These are phyloP conservation scores for Cucurbitaria berberidis DNA, from an alignment of 2,329 filamentous ascomycete genomes.

Conservation along the genomic window DNA sequence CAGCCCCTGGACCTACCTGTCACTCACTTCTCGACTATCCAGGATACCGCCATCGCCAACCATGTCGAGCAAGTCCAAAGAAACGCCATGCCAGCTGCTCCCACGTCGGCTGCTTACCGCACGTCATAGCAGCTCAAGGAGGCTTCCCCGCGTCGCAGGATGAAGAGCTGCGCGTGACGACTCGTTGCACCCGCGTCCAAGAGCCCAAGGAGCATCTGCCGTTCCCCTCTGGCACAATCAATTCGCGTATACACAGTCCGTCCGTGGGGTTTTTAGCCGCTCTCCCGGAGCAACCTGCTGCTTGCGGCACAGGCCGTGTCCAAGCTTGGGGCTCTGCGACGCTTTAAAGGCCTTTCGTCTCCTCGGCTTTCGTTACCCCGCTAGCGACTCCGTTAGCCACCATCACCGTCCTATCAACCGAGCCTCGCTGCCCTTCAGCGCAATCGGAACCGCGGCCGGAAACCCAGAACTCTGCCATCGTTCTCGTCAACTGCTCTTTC, in stretches of 20 bases:
- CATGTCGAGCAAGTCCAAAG: slow-evolving; percentile 1
- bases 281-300: slow-evolving; percentile 17
- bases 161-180: slow-evolving; percentile 13
- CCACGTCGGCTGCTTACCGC: neutral
- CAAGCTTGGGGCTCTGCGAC: slow-evolving; percentile 14
- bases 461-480: slow-evolving; percentile 16
- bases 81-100: neutral
- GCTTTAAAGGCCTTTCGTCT: slow-evolving; percentile 18
- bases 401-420: slow-evolving; percentile 14
- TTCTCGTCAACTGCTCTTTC: slow-evolving; percentile 22
- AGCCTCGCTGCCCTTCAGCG: slow-evolving; percentile 18
- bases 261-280: slow-evolving; percentile 21
- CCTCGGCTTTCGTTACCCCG: slow-evolving; percentile 44
- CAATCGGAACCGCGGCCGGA: slow-evolving; percentile 35
- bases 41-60: neutral
- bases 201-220: slow-evolving; percentile 11
- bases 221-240: slow-evolving; percentile 16
- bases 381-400: slow-evolving; percentile 23
- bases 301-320: slow-evolving; percentile 12
- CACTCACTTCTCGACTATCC: neutral
- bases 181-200: slow-evolving; percentile 1
- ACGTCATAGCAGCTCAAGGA: slow-evolving; percentile 8
- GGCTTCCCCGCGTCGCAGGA: slow-evolving; percentile 17
- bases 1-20: neutral
- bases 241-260: slow-evolving; percentile 6